These are phyloP conservation scores for Ilex paraguariensis DNA, from an alignment of 305 asterid species.

Conservation along the genomic window DNA sequence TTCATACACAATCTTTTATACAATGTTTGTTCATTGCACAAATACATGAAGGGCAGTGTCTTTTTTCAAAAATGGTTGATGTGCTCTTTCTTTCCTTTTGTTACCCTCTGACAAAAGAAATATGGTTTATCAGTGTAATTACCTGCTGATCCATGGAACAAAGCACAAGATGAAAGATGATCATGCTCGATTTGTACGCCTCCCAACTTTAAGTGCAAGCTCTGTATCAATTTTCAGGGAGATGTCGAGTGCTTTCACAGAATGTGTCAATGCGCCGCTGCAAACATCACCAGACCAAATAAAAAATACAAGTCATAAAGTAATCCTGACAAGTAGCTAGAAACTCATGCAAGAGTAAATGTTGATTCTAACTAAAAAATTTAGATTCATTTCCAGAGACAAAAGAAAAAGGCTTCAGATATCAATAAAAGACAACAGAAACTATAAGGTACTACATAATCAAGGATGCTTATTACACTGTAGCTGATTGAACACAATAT, in stretches of 20 bases:
- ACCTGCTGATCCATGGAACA: no score
- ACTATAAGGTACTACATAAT: background rate
- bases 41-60: no score
- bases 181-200: conserved; percentile 92
- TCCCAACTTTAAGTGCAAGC: conserved; percentile 88
- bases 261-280: conserved; percentile 93
- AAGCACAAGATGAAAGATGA: background rate
- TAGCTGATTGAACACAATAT: no score
- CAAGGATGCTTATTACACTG: no score
- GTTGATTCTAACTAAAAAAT: background rate
- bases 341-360: background rate
- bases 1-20: no score
- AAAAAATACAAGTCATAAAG: background rate
- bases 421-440: background rate
- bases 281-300: conserved; percentile 6
- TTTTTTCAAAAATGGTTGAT: no score
- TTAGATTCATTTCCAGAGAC: background rate
- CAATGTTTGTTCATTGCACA: no score
- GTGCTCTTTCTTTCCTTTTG: no score
- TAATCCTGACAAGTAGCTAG: background rate
- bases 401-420: background rate
- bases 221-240: conserved; percentile 85
- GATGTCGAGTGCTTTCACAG: conserved; percentile 95
- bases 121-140: no score
- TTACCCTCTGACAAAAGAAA: no score